A percentile compares a stretch with the other conserved stretches of the same genome.
These are phyloP conservation scores for Corynespora cassiicola DNA, from an alignment of 2,329 filamentous ascomycete species.

Conservation along the genomic window DNA sequence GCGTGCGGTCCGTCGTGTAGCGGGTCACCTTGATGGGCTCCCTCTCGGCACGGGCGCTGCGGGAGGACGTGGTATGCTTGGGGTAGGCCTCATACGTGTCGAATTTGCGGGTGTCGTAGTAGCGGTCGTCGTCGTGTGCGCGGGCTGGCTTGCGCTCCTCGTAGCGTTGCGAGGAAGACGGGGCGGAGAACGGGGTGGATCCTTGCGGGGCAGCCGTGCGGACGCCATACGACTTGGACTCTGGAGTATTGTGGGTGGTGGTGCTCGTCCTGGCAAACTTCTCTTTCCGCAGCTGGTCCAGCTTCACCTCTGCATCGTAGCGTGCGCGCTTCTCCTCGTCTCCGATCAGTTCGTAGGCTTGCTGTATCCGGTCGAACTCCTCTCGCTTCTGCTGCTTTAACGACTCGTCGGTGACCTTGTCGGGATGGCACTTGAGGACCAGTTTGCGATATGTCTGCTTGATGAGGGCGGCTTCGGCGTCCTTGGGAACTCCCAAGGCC, in stretches of 20 bases:
- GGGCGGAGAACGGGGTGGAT: conserved; percentile 26
- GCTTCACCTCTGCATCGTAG: conserved; percentile 78
- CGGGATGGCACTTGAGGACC: conserved; percentile 86
- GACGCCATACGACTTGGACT: too few species aligned
- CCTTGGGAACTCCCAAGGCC: conserved; percentile 74
- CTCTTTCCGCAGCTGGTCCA: conserved; percentile 69
- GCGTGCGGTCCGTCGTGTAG: conserved; percentile 43
- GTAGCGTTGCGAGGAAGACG: conserved; percentile 30
- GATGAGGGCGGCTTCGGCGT: conserved; percentile 74
- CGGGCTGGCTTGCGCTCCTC: conserved; percentile 40
- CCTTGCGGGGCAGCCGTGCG: conserved; percentile 36
- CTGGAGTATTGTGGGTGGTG: too few species aligned
- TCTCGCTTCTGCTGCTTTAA: conserved; percentile 80
- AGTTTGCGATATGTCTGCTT: conserved; percentile 84
- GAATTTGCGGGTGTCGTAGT: conserved; percentile 49
- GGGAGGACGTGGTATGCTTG: conserved; percentile 32
- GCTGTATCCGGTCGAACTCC: conserved; percentile 90
- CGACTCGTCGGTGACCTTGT: conserved; percentile 82
- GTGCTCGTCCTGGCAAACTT: conserved; percentile 50
- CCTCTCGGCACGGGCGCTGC: conserved; percentile 35
- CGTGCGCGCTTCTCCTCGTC: conserved; percentile 74
- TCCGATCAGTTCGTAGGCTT: conserved; percentile 89
- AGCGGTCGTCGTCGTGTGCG: conserved; percentile 42
- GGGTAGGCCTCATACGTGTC: conserved; percentile 47
- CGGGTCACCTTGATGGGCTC: conserved; percentile 29